Percentiles rank a stretch among this genome's conserved stretches.
These are phyloP conservation scores for Macrolepiota albuminosa DNA, from an alignment of 768 basidiomycete species.

Conservation along the genomic window DNA sequence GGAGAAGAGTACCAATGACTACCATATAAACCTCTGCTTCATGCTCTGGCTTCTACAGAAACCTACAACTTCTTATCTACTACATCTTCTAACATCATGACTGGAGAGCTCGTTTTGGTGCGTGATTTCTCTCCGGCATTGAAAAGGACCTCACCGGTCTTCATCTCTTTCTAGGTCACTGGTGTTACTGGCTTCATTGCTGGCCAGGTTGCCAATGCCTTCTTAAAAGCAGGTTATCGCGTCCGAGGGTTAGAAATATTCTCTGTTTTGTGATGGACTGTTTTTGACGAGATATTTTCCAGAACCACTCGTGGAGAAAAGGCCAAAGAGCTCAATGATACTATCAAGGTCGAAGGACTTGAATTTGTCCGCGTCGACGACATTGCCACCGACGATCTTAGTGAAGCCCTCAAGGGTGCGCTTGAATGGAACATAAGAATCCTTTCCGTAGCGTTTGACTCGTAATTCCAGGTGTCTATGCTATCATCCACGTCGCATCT, in stretches of 20 bases:
- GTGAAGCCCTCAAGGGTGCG: slow-evolving; percentile 18
- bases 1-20: slow-evolving; percentile 1
- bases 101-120: slow-evolving; percentile 19
- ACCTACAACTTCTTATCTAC: neutral
- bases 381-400: slow-evolving; percentile 13
- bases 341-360: slow-evolving; percentile 22
- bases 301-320: slow-evolving; percentile 32
- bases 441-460: neutral
- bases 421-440: neutral
- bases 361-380: slow-evolving; percentile 23
- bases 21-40: slow-evolving; percentile 4
- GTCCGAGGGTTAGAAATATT: slow-evolving; percentile 30
- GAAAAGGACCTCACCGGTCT: neutral
- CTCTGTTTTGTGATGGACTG: neutral
- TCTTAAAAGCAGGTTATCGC: slow-evolving; percentile 31
- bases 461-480: slow-evolving; percentile 29
- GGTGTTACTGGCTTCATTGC: slow-evolving; percentile 37
- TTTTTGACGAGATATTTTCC: neutral
- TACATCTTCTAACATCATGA: slow-evolving; percentile 7
- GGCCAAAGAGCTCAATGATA: slow-evolving; percentile 17
- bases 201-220: slow-evolving; percentile 29
- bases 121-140: neutral
- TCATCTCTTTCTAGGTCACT: slow-evolving; percentile 27
- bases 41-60: neutral
- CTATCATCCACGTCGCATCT: slow-evolving; percentile 33